A percentile compares a stretch with the other conserved stretches of the same genome.
Evolutionary conservation across 1,284 basidiomycete genomes (phyloP).

Genomic region (Trichosporon ovoides): DNA sequence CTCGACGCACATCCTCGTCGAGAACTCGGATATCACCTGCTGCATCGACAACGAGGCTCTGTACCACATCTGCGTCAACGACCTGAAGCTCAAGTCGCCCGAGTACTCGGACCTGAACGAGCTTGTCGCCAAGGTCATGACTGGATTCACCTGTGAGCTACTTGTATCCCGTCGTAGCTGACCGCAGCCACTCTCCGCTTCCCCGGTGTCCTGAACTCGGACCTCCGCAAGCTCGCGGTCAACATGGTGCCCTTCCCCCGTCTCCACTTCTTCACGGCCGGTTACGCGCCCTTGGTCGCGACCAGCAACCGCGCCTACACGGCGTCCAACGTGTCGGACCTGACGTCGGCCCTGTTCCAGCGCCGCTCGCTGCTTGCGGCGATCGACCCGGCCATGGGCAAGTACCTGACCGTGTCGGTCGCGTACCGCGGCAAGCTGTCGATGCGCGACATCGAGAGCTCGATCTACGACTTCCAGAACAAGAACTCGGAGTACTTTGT

Average conservation of each 20-base stretch:
- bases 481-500: conserved; percentile 45
- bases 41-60: conserved; percentile 85
- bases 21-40: conserved; percentile 83
- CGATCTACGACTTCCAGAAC: conserved; percentile 42
- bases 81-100: conserved; percentile 67
- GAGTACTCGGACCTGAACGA: conserved; percentile 71
- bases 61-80: conserved; percentile 75
- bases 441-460: conserved; percentile 43
- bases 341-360: conserved; percentile 41
- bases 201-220: conserved; percentile 97
- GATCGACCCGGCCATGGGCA: conserved; percentile 39
- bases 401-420: conserved; percentile 46
- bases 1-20: conserved; percentile 84
- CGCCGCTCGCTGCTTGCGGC: conserved; percentile 37
- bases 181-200: conserved; percentile 39
- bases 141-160: conserved; percentile 41
- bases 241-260: conserved; percentile 99
- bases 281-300: conserved; percentile 74
- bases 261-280: conserved; percentile 93
- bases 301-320: conserved; percentile 59
- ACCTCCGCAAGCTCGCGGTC: conserved; percentile 92
- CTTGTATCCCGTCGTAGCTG: conserved; percentile 4
- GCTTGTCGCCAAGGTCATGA: conserved; percentile 54
- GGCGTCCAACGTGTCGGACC: conserved; percentile 36
- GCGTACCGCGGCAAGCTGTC: conserved; percentile 43